Base-by-base conservation (phyloP, 2,329 filamentous ascomycete species). In the Pseudogymnoascus pannorum region DNA sequence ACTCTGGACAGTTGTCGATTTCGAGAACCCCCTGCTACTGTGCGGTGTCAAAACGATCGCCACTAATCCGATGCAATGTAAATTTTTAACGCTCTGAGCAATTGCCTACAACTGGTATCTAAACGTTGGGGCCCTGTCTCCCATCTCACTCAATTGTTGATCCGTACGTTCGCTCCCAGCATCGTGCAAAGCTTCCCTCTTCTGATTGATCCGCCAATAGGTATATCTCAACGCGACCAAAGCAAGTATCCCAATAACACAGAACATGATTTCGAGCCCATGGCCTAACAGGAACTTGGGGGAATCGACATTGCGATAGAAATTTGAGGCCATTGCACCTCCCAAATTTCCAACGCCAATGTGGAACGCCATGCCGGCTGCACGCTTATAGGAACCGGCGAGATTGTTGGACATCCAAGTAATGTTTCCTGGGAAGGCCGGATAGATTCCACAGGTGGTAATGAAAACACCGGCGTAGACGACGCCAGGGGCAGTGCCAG, bases 371-470 rank as follows among this genome's bases (percentile, higher is more conserved):
- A 78, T 78, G 14, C 74, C 76, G 1, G 75, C 73, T 1, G 74
- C 72, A 5, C 77, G 74, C 64, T 79, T 79, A 60, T 76, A 77
- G 9, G 84, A 78, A 0, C 85, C 84, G 1, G 76, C 77, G 0
- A 86, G 78, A 60, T 86, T 84, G 63, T 79, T 81, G 1, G 78
- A 77, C 26, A 86, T 79, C 70, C 83, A 86, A 66, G 82, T 83
- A 42, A 76, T 69, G 61, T 75, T 73, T 62, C 72, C 70, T 0
- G 77, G 75, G 63, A 77, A 76, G 2, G 76, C 75, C 6, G 76
- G 75, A 62, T 78, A 79, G 33, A 78, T 75, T 11, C 77, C 77
- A 31, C 74, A 69, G 2, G 75, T 73, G 2, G 75, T 73, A 22
- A 79, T 69, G 63, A 79, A 79, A 4, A 77, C 73, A 0, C 76